Conservation (phyloP, 2,329 filamentous ascomycete species). For the Claviceps monticola region DNA sequence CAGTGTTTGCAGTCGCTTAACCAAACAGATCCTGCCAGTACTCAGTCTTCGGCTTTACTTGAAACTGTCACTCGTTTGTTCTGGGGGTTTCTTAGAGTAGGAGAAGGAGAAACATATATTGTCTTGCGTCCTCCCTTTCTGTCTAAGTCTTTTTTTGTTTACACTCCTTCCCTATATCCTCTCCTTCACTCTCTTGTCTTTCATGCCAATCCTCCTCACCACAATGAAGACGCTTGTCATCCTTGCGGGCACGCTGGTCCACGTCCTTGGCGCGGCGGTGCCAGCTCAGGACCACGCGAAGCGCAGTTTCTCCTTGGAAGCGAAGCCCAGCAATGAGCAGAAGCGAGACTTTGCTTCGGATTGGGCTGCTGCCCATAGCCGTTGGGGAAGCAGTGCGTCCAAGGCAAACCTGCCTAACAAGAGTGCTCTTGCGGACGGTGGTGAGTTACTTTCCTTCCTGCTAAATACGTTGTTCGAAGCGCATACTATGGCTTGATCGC, state of each 20-base stretch:
- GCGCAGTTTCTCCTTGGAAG: conserved; percentile 17
- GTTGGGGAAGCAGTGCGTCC: conserved; percentile 19
- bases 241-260: neutral
- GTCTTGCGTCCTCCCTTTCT: neutral
- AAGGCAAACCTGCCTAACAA: conserved; percentile 7
- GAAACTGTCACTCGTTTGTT: neutral
- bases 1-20: neutral
- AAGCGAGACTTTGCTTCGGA: conserved; percentile 20
- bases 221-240: conserved; percentile 1
- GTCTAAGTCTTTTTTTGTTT: neutral
- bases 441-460: conserved; percentile 10
- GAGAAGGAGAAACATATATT: neutral
- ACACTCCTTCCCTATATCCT: neutral
- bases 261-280: neutral
- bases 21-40: neutral
- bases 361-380: conserved; percentile 19
- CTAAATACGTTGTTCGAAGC: neutral
- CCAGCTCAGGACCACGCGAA: neutral
- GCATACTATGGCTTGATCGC: too few relatives aligned
- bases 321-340: conserved; percentile 9
- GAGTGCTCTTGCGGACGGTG: conserved; percentile 17
- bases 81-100: neutral
- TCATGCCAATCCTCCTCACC: neutral
- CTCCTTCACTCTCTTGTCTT: neutral
- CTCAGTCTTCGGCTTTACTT: neutral